Percentiles rank a stretch among this genome's conserved stretches.
phyloP scores from a whole-genome alignment of 192 early-diverging fungal genomes.

The Irineochytrium annulatum region DNA sequence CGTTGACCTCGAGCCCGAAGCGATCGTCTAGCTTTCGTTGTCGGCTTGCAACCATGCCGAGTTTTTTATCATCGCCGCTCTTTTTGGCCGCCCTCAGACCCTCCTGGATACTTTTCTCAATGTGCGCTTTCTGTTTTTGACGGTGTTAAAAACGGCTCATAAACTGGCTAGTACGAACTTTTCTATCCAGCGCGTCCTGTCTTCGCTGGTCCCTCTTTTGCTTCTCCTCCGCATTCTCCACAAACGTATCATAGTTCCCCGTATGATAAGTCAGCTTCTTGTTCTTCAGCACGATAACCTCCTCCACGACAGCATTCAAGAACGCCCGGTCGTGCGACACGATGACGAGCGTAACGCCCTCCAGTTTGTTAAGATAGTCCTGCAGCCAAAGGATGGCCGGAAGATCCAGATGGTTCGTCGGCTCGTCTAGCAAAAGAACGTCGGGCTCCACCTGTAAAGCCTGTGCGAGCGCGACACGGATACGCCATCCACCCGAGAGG shows the following conservation, averaged over 20 bases:
- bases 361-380: conserved; percentile 59
- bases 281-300: conserved; percentile 38
- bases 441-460: conserved; percentile 80
- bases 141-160: neutral
- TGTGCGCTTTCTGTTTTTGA: conserved; percentile 47
- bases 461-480: conserved; percentile 79
- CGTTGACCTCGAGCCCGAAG: conserved; percentile 45
- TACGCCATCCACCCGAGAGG: conserved; percentile 86
- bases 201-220: conserved; percentile 63
- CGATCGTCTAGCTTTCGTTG: conserved; percentile 39
- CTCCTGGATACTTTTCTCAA: conserved; percentile 76
- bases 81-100: conserved; percentile 66
- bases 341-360: conserved; percentile 66
- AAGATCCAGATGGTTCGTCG: conserved; percentile 87
- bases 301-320: conserved; percentile 69
- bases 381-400: conserved; percentile 91
- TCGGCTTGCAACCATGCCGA: conserved; percentile 57
- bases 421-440: conserved; percentile 88
- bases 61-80: conserved; percentile 78
- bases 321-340: conserved; percentile 90
- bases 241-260: conserved; percentile 86
- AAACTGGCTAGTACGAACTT: conserved; percentile 21
- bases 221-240: conserved; percentile 70
- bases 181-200: conserved; percentile 59
- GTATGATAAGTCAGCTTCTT: conserved; percentile 55